Evolutionary conservation across 345 rosid species (phyloP).

Genomic region (Rhodamnia argentea): DNA sequence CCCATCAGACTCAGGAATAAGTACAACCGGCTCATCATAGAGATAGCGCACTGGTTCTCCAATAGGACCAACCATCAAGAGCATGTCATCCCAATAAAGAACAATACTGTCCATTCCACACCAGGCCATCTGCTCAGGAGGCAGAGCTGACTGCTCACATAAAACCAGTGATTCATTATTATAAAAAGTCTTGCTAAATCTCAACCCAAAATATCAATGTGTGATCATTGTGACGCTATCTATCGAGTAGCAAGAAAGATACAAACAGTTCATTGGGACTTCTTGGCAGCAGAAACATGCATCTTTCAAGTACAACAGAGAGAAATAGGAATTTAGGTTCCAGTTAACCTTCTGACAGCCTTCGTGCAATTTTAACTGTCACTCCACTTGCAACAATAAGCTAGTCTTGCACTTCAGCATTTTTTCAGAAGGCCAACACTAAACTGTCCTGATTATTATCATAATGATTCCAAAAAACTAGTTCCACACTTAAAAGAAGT

Average conservation of each 20-base stretch:
- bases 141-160: slow-evolving; percentile 69
- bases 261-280: not conserved
- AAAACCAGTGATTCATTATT: not conserved
- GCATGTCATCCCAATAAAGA: slow-evolving; percentile 88
- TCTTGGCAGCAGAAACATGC: not conserved
- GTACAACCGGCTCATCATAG: slow-evolving; percentile 79
- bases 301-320: not conserved
- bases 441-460: not conserved
- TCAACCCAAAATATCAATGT: not conserved
- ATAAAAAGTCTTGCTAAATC: not conserved
- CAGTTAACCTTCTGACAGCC: not conserved
- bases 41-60: slow-evolving; percentile 75
- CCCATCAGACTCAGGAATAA: slow-evolving; percentile 95
- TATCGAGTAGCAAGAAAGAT: not conserved
- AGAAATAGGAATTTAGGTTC: not conserved
- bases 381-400: not conserved
- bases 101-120: slow-evolving; percentile 94
- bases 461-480: not conserved
- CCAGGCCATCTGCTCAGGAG: slow-evolving; percentile 97
- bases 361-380: not conserved
- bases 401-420: not conserved
- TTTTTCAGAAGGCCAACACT: not conserved
- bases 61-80: slow-evolving; percentile 90
- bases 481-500: not conserved
- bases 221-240: not conserved